Conservation (phyloP, 2,329 filamentous ascomycete genomes). For the Fusarium sp. region DNA sequence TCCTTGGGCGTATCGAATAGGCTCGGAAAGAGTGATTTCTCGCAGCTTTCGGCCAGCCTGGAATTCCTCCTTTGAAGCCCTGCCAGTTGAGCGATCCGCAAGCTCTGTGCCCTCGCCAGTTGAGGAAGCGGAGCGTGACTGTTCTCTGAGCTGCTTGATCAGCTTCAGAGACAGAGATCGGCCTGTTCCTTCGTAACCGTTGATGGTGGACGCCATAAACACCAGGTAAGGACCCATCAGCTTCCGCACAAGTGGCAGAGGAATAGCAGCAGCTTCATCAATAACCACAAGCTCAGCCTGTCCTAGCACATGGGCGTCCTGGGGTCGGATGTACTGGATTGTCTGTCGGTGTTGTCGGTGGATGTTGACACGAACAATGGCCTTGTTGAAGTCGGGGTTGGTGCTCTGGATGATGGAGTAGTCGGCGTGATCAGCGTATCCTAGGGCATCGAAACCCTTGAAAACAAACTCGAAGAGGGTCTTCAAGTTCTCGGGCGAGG, state of each 20-base stretch:
- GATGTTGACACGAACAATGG: slow-evolving; percentile 96
- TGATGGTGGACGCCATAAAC: slow-evolving; percentile 99
- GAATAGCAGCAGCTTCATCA: slow-evolving; percentile 97
- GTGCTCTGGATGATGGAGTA: slow-evolving; percentile 99
- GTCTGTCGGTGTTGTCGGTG: slow-evolving; percentile 96
- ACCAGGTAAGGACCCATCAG: slow-evolving; percentile 97
- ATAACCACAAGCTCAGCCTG: slow-evolving; percentile 97
- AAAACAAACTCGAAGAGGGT: slow-evolving; percentile 98
- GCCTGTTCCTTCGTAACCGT: slow-evolving; percentile 97
- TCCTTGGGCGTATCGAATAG: slow-evolving; percentile 92
- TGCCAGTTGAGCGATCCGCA: slow-evolving; percentile 83
- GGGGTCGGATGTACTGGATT: slow-evolving; percentile 97
- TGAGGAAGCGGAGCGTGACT: slow-evolving; percentile 77
- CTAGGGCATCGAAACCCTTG: slow-evolving; percentile 95
- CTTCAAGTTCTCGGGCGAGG: slow-evolving; percentile 97
- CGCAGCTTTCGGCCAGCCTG: slow-evolving; percentile 82
- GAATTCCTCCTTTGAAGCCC: slow-evolving; percentile 73
- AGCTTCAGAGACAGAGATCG: slow-evolving; percentile 94
- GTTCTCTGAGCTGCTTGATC: slow-evolving; percentile 95
- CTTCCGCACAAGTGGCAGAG: slow-evolving; percentile 90
- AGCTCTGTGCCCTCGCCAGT: slow-evolving; percentile 72
- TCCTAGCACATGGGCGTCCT: slow-evolving; percentile 93
- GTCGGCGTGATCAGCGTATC: slow-evolving; percentile 94
- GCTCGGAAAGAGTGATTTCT: slow-evolving; percentile 92
- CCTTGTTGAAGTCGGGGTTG: slow-evolving; percentile 99